phyloP scores from a whole-genome alignment of 176 grass and related monocot species.

The barley (Hordeum vulgare) region DNA sequence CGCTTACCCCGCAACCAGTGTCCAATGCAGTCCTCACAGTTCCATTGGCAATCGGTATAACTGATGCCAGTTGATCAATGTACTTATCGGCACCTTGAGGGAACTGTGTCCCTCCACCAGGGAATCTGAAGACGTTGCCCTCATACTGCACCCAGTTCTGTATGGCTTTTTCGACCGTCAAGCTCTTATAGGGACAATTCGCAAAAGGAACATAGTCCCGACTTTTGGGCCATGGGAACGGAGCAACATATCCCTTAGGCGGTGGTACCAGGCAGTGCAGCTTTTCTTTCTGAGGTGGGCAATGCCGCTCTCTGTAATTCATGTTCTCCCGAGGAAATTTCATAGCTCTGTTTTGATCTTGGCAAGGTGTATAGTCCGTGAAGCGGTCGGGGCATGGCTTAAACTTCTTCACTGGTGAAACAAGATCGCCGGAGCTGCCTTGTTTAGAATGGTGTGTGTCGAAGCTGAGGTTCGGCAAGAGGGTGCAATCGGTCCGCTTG shows the following conservation, averaged over 20 bases:
- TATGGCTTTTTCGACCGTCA: slow-evolving; percentile 94
- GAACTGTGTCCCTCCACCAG: slow-evolving; percentile 91
- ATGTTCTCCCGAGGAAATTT: slow-evolving; percentile 83
- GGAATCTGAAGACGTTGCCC: slow-evolving; percentile 87
- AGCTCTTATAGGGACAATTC: slow-evolving; percentile 90
- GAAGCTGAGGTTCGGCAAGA: slow-evolving; percentile 73
- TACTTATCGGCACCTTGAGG: slow-evolving; percentile 93
- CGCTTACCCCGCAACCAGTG: slow-evolving; percentile 88
- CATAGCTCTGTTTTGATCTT: slow-evolving; percentile 86
- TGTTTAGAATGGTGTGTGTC: slow-evolving; percentile 51
- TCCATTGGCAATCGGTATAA: slow-evolving; percentile 78
- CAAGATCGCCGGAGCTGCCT: slow-evolving; percentile 11
- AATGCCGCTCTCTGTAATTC: slow-evolving; percentile 92
- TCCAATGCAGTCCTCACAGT: slow-evolving; percentile 89
- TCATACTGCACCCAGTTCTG: slow-evolving; percentile 97
- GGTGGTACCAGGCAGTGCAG: slow-evolving; percentile 72
- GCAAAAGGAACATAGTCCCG: slow-evolving; percentile 85
- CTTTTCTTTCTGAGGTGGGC: slow-evolving; percentile 73
- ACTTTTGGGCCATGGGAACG: slow-evolving; percentile 91
- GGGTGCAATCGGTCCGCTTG: slow-evolving; percentile 73
- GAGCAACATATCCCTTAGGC: slow-evolving; percentile 75
- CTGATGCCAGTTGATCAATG: slow-evolving; percentile 80
- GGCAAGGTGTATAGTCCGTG: slow-evolving; percentile 80
- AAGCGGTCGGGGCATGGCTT: slow-evolving; percentile 53
- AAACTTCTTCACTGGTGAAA: slow-evolving; percentile 49